Base-by-base conservation (phyloP, 176 grass and related monocot species). In the Dendrocalamus sinicus region DNA sequence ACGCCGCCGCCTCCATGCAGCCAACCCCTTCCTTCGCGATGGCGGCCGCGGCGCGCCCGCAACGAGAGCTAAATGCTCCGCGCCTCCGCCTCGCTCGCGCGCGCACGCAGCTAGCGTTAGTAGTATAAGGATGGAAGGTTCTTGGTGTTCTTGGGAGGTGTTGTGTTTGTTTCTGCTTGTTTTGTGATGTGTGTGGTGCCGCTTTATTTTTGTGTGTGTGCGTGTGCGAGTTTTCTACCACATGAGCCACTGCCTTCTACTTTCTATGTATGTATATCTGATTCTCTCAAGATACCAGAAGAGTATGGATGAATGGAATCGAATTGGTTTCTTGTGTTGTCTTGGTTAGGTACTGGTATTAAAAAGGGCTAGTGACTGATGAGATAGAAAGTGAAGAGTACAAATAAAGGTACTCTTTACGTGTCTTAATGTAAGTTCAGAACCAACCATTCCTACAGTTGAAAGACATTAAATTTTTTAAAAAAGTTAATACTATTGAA, bases 301-400 rank as follows among this genome's bases (percentile, higher is more conserved):
- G 63, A 79, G 55, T 82, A 75, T 30, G 75, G 69, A 64, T 55
- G 32, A 19, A 75, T 72, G 60, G 70, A 62, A 86, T 79, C 75
- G 69, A 76, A 47, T 51, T 81, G 75, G 86, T 90, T 83, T 35
- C 75, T 70, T 73, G 79, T 53, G 47, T 50, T 91, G 89, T 77
- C 63, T 35, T 55, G 77, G 81, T 88, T 94, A 82, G 87, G 79
- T 94, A 73, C 43, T 47, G 73, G 85, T 72, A 84, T 88, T 90
- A 84, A 86, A 58, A 87, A 71, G 55, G 77, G 85, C 46, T 35
- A 0, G 67, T 76, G 71, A 75, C 73, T 60, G 57, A 62, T 26
- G 51, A 81, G 57, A 61, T 73, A 72, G 81, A 76, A 30, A 66
- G 26, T 17, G 47, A 68, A 19, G 37, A 37, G 64, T 65, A 75